These are phyloP conservation scores for Hypoxylon fragiforme DNA, from an alignment of 495 filamentous ascomycete species.

Conservation along the genomic window DNA sequence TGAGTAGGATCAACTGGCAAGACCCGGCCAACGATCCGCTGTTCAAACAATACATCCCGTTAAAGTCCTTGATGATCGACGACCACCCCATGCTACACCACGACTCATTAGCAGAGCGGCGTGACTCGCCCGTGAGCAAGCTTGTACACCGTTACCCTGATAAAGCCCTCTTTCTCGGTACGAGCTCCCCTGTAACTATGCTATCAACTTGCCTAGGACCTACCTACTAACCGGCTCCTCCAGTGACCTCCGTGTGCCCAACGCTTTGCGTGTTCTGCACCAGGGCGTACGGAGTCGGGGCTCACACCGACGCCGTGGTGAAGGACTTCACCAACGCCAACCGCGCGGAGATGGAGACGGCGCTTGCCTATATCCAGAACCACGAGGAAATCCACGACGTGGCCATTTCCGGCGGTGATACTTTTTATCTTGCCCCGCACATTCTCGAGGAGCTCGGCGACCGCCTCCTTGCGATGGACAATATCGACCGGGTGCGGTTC, in stretches of 20 bases:
- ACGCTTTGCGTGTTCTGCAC: constrained; percentile 63
- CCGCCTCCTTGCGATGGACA: constrained; percentile 41
- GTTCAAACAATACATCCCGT: constrained; percentile 57
- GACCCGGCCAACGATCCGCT: constrained; percentile 59
- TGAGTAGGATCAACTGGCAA: constrained; percentile 57
- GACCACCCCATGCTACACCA: constrained; percentile 51
- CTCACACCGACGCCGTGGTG: constrained; percentile 50
- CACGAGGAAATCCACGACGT: constrained; percentile 54
- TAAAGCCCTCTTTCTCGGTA: constrained; percentile 62
- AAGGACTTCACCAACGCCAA: constrained; percentile 52
- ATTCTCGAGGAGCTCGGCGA: constrained; percentile 45
- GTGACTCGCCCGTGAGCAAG: constrained; percentile 51
- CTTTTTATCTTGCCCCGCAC: constrained; percentile 51
- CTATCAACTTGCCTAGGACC: neutral
- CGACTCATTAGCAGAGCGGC: constrained; percentile 54
- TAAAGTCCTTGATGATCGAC: constrained; percentile 50
- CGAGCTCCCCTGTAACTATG: constrained; percentile 16
- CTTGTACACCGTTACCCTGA: constrained; percentile 63
- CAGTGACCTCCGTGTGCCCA: constrained; percentile 59
- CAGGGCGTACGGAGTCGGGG: constrained; percentile 60
- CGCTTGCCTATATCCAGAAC: constrained; percentile 55
- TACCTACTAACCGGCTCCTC: constrained; percentile 19
- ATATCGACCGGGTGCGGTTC: constrained; percentile 57
- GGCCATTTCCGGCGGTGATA: constrained; percentile 62
- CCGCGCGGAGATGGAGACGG: constrained; percentile 47